Conservation (phyloP, 345 rosid species). For the Fremontodendron californicum region DNA sequence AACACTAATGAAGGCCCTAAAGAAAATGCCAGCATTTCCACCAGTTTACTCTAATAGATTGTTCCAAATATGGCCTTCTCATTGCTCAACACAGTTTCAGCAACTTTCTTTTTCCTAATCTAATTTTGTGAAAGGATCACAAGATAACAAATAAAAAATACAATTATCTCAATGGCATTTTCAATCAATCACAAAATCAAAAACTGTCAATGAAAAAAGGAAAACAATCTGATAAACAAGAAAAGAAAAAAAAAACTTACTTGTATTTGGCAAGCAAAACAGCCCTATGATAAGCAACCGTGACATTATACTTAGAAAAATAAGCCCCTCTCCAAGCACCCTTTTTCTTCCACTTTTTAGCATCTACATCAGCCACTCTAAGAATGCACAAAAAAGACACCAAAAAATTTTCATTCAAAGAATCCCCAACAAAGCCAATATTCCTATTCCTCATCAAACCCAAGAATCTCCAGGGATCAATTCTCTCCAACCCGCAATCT, state of each 20-base stretch:
- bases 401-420: slow-evolving; percentile 81
- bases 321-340: slow-evolving; percentile 98
- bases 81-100: background rate
- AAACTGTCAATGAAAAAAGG: background rate
- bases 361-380: slow-evolving; percentile 62
- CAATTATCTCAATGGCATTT: background rate
- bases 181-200: slow-evolving; percentile 1
- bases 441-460: slow-evolving; percentile 62
- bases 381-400: slow-evolving; percentile 76
- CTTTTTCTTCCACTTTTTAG: slow-evolving; percentile 82
- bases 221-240: background rate
- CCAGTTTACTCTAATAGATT: background rate
- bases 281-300: slow-evolving; percentile 87
- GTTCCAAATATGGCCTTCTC: background rate
- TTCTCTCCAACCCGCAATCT: slow-evolving; percentile 48
- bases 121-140: background rate
- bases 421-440: slow-evolving; percentile 86
- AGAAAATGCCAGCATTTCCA: background rate
- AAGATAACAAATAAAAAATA: background rate
- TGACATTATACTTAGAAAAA: slow-evolving; percentile 78
- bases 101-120: background rate
- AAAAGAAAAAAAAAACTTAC: slow-evolving; percentile 30
- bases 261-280: slow-evolving; percentile 79
- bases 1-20: background rate
- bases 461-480: slow-evolving; percentile 61